These are phyloP conservation scores for Cadophora sp. DNA, from an alignment of 2,329 filamentous ascomycete species.

Conservation along the genomic window DNA sequence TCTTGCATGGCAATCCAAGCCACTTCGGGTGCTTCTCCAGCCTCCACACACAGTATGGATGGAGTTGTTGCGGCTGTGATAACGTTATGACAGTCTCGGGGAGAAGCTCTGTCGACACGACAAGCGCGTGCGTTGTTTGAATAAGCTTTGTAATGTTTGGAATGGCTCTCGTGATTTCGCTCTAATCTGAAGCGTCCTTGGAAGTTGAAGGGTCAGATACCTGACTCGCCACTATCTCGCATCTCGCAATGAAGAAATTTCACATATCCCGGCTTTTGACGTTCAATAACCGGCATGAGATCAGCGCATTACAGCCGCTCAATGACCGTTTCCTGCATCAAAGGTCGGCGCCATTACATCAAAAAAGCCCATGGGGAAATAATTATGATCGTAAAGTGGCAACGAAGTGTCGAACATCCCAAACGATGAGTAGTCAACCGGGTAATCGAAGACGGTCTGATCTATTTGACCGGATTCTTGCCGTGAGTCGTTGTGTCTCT, in stretches of 20 bases:
- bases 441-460: background rate
- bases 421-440: conserved; percentile 25
- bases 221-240: background rate
- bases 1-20: background rate
- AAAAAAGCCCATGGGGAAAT: conserved; percentile 38
- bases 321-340: conserved; percentile 10
- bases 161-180: background rate
- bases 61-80: conserved; percentile 1
- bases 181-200: background rate
- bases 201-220: background rate
- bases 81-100: background rate
- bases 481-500: background rate
- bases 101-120: background rate
- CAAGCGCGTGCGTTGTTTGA: background rate
- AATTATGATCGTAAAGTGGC: conserved; percentile 29
- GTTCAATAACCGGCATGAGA: background rate
- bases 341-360: conserved; percentile 30
- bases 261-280: background rate
- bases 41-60: background rate
- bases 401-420: conserved; percentile 41
- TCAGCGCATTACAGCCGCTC: background rate
- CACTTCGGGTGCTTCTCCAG: background rate
- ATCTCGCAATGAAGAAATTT: background rate
- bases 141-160: background rate
- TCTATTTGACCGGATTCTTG: background rate